These are phyloP conservation scores for Suillus subaureus DNA, from an alignment of 768 basidiomycete species.

Conservation along the genomic window DNA sequence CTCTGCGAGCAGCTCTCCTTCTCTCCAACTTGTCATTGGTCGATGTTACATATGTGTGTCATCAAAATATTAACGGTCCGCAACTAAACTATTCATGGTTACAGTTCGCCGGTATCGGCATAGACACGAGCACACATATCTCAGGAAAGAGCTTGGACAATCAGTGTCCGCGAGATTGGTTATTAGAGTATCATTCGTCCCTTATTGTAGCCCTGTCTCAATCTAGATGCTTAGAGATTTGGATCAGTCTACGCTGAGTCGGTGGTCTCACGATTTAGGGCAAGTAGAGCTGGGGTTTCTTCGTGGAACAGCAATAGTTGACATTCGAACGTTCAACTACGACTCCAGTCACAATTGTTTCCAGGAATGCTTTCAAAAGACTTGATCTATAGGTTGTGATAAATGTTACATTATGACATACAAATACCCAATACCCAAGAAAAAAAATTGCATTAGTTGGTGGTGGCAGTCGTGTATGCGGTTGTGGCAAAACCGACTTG, in stretches of 20 bases:
- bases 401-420: background rate
- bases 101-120: background rate
- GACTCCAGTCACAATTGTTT: background rate
- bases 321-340: background rate
- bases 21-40: background rate
- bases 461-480: slow-evolving; percentile 31
- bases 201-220: background rate
- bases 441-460: slow-evolving; percentile 24
- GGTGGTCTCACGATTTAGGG: background rate
- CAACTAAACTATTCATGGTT: background rate
- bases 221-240: background rate
- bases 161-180: background rate
- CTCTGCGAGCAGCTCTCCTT: background rate
- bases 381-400: background rate
- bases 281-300: background rate
- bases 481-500: slow-evolving; percentile 37
- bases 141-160: background rate
- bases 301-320: background rate
- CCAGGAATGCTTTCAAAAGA: background rate
- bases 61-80: background rate
- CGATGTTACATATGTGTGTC: background rate
- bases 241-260: background rate
- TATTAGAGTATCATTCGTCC: background rate
- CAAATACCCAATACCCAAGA: slow-evolving; percentile 1
- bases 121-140: background rate